A percentile compares a stretch with the other conserved stretches of the same genome.
phyloP scores from a whole-genome alignment of 2,329 filamentous ascomycete species.

The Xylariaceae sp. region DNA sequence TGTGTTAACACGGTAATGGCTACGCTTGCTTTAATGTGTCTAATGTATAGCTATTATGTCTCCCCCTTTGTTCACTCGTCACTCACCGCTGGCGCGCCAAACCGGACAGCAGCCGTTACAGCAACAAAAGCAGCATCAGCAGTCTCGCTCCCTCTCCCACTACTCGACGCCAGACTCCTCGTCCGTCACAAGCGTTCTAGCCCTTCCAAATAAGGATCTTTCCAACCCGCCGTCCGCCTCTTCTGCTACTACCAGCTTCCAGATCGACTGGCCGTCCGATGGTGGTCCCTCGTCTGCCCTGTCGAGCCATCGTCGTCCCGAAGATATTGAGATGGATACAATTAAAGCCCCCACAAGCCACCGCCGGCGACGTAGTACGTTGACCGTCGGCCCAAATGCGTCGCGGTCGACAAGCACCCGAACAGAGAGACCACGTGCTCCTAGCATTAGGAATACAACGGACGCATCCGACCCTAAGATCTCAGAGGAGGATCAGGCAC shows the following conservation, averaged over 20 bases:
- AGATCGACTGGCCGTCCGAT: slow-evolving; percentile 33
- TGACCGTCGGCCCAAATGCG: slow-evolving; percentile 41
- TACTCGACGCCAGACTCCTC: slow-evolving; percentile 6
- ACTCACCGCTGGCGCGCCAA: background rate
- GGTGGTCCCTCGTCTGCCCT: slow-evolving; percentile 25
- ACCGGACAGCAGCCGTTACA: background rate
- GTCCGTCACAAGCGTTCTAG: slow-evolving; percentile 11
- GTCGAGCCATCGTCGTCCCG: slow-evolving; percentile 29
- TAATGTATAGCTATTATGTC: background rate
- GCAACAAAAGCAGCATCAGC: slow-evolving; percentile 5
- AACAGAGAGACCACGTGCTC: slow-evolving; percentile 27
- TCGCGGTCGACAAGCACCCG: slow-evolving; percentile 20
- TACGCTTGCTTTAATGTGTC: background rate
- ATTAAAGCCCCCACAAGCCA: slow-evolving; percentile 44
- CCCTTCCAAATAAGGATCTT: slow-evolving; percentile 23
- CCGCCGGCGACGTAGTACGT: slow-evolving; percentile 53
- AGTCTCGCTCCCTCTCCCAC: slow-evolving; percentile 21
- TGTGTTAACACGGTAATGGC: background rate
- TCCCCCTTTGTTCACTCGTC: background rate
- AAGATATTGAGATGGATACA: slow-evolving; percentile 55
- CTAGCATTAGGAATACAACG: slow-evolving; percentile 30
- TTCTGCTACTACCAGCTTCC: slow-evolving; percentile 35
- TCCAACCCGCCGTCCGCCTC: slow-evolving; percentile 33
- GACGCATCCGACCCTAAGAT: slow-evolving; percentile 43
- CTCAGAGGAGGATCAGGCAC: slow-evolving; percentile 39